Evolutionary conservation across 352 stramenopile genomes (phyloP).

Genomic region (Phytophthora sansomeana): DNA sequence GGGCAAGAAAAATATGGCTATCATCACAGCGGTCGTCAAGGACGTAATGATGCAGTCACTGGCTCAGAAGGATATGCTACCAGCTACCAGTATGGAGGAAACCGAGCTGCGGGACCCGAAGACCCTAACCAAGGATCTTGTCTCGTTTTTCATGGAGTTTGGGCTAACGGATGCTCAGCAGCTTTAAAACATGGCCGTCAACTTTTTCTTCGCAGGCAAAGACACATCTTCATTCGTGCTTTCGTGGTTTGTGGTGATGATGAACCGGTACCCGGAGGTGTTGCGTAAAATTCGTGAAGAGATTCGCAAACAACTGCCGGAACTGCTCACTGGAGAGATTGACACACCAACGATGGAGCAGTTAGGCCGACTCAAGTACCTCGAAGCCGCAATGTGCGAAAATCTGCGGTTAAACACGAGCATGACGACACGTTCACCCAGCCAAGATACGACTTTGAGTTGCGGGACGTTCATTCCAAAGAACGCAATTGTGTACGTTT

Average conservation of each 20-base stretch:
- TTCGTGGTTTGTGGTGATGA: conserved; percentile 80
- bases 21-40: conserved; percentile 46
- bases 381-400: conserved; percentile 66
- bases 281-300: conserved; percentile 52
- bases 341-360: conserved; percentile 53
- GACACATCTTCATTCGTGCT: conserved; percentile 79
- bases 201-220: conserved; percentile 79
- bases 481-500: conserved; percentile 51
- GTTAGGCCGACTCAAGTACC: conserved; percentile 56
- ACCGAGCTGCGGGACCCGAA: conserved; percentile 6
- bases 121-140: conserved; percentile 38
- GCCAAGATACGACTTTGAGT: conserved; percentile 55
- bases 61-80: conserved; percentile 4
- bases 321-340: conserved; percentile 28
- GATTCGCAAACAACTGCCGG: too few species aligned
- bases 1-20: conserved; percentile 40
- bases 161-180: conserved; percentile 36
- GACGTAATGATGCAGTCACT: conserved; percentile 48
- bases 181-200: conserved; percentile 78
- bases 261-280: conserved; percentile 77
- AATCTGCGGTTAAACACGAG: conserved; percentile 68
- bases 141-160: conserved; percentile 55
- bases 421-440: conserved; percentile 48
- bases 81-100: too few species aligned
- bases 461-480: conserved; percentile 65